Evolutionary conservation across 2,329 filamentous ascomycete genomes (phyloP).

Genomic region (Neonectria faginata): DNA sequence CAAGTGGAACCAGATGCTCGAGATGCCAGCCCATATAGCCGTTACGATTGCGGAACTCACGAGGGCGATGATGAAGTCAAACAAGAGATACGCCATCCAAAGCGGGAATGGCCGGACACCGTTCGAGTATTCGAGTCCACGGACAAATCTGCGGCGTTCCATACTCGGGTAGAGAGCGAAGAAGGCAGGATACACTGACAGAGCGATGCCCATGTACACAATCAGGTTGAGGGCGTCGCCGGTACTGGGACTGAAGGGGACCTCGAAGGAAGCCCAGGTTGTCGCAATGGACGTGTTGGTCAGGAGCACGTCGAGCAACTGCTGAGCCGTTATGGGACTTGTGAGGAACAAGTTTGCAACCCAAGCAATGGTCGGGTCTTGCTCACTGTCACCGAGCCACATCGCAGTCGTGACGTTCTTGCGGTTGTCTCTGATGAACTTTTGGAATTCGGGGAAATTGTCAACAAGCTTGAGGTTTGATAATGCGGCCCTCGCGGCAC

Average conservation of each 20-base stretch:
- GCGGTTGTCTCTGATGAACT: slow-evolving; percentile 72
- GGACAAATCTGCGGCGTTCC: slow-evolving; percentile 82
- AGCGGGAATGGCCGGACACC: slow-evolving; percentile 84
- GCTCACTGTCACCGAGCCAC: slow-evolving; percentile 74
- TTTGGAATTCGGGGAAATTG: slow-evolving; percentile 75
- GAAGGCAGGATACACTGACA: slow-evolving; percentile 84
- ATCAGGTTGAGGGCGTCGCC: slow-evolving; percentile 83
- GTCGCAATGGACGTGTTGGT: slow-evolving; percentile 77
- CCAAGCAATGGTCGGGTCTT: slow-evolving; percentile 77
- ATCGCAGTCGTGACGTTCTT: slow-evolving; percentile 79
- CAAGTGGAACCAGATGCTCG: slow-evolving; percentile 78
- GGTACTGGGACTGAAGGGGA: slow-evolving; percentile 75
- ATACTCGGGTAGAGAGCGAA: slow-evolving; percentile 90
- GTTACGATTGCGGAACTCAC: slow-evolving; percentile 72
- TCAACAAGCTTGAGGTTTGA: slow-evolving; percentile 66
- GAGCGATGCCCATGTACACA: slow-evolving; percentile 83
- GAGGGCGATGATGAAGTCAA: slow-evolving; percentile 83
- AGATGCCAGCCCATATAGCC: slow-evolving; percentile 75
- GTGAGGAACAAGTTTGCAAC: slow-evolving; percentile 70
- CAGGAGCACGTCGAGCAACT: slow-evolving; percentile 73
- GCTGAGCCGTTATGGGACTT: slow-evolving; percentile 72
- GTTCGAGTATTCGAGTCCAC: slow-evolving; percentile 90
- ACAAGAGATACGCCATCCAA: slow-evolving; percentile 84
- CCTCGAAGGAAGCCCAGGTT: slow-evolving; percentile 80
- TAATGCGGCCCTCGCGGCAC: slow-evolving; percentile 35